Percentiles rank a stretch among this genome's conserved stretches.
Evolutionary conservation across 2,329 filamentous ascomycete genomes (phyloP).

Genomic region (Clarireedia paspali): DNA sequence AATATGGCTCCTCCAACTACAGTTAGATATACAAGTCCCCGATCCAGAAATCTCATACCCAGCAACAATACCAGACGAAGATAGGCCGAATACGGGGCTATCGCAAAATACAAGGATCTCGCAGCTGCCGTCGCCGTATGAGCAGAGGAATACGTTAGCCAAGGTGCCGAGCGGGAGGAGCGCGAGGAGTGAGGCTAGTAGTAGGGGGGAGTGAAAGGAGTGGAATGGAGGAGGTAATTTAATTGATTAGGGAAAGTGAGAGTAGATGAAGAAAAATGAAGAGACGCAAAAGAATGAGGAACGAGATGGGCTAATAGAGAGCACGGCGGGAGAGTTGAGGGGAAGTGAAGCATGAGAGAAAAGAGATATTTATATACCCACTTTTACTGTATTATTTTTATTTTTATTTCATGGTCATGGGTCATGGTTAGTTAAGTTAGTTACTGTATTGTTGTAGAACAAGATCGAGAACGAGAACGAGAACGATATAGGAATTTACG

Average conservation of each 20-base stretch:
- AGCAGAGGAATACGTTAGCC: neutral
- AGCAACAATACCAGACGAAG: conserved; percentile 1
- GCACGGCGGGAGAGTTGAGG: too few relatives aligned
- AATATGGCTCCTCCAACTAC: conserved; percentile 19
- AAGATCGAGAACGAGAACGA: too few relatives aligned
- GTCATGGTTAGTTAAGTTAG: too few relatives aligned
- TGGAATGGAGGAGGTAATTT: neutral
- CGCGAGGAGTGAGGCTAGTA: neutral
- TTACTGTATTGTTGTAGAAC: too few relatives aligned
- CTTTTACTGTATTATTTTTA: too few relatives aligned
- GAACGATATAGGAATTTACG: too few relatives aligned
- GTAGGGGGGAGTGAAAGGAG: neutral
- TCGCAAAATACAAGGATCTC: neutral
- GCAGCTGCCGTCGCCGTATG: neutral
- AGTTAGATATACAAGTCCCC: conserved; percentile 76
- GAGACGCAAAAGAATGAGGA: neutral
- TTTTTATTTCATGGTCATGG: too few relatives aligned
- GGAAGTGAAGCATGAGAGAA: too few relatives aligned
- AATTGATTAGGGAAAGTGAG: neutral
- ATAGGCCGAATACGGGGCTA: neutral
- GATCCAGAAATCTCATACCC: conserved; percentile 59
- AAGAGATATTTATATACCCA: too few relatives aligned
- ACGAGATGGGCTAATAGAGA: neutral
- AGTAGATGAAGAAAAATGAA: neutral
- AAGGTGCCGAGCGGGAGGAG: neutral